Evolutionary conservation across 2,329 filamentous ascomycete genomes (phyloP), one percentile per base, ranked within the genome.

Genomic region (Penicillium concentricum): DNA sequence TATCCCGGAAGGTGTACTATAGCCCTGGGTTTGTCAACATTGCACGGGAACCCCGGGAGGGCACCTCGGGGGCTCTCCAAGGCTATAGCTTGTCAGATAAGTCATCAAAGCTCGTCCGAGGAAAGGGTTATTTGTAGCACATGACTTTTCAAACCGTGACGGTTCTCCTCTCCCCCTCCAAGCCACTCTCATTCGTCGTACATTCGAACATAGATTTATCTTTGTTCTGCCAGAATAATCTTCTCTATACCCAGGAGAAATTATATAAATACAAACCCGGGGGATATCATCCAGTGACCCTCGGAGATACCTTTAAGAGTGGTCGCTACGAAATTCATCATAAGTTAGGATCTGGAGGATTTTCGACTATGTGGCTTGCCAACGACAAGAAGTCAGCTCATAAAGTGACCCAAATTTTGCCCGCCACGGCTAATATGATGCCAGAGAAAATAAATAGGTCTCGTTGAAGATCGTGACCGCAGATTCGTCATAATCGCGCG

Each of bases 281-380:
- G 0, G 76, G 77, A n/a, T 80, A 73, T 49, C 77, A 81, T 63
- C 78, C 79, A 2, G 69, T 78, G 9, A 64, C 61, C 5, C 67
- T 81, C 5, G 77, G 75, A 20, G 75, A 80, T 45, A 51, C 61
- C 1, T 78, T 80, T 56, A 60, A 76, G 18, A 45, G 72, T 53
- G 73, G 68, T 20, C 73, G 75, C 32, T 82, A 81, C 58, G 67
- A 69, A 41, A 65, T 79, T 41, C 62, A 76, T 49, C 72, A 78
- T 51, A 81, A 81, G 63, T 63, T 81, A 30, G 78, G 78, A 28
- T 76, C 69, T 32, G 78, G 79, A 22, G 72, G 72, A 2, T 79
- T 66, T 60, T 76, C 77, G 5, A 81, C 77, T 8, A 74, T 80
- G 37, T 81, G 76, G 79, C 72, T 80, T 37, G 77, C 74, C 44